Conservation (phyloP, 192 early-diverging fungal genomes). For the Podila horticola region DNA sequence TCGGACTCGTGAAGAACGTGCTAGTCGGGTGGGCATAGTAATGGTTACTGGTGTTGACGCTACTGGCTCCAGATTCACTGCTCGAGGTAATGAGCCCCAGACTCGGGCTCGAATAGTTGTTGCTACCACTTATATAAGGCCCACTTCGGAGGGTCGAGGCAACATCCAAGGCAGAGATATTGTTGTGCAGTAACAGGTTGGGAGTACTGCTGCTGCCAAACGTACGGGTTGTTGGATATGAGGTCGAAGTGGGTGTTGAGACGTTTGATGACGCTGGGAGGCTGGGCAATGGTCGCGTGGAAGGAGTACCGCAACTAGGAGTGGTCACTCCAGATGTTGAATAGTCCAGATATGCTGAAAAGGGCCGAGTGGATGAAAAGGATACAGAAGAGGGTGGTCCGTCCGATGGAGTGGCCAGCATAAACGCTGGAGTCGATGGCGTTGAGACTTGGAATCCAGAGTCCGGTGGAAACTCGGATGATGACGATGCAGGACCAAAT, state of each 20-base stretch:
- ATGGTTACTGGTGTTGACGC: neutral
- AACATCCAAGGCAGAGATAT: neutral
- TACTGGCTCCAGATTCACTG: neutral
- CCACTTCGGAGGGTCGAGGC: neutral
- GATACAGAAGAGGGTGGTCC: neutral
- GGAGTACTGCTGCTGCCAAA: neutral
- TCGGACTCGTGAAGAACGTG: constrained; percentile 31
- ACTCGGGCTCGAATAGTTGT: neutral
- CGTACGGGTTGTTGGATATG: neutral
- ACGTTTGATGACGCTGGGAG: neutral
- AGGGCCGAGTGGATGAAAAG: neutral
- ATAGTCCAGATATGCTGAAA: neutral
- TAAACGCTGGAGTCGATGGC: neutral
- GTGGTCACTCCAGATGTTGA: neutral
- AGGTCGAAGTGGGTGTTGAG: neutral
- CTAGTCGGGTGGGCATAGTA: constrained; percentile 12
- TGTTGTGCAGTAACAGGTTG: neutral
- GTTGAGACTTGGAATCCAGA: neutral
- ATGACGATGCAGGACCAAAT: neutral
- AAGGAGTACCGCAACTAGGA: neutral
- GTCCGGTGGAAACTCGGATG: neutral
- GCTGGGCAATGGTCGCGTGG: neutral
- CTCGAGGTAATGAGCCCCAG: neutral
- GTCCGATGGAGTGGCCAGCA: neutral
- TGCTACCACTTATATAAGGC: neutral